phyloP scores from a whole-genome alignment of 805 yeast species.

The Nakazawaea sp. region DNA sequence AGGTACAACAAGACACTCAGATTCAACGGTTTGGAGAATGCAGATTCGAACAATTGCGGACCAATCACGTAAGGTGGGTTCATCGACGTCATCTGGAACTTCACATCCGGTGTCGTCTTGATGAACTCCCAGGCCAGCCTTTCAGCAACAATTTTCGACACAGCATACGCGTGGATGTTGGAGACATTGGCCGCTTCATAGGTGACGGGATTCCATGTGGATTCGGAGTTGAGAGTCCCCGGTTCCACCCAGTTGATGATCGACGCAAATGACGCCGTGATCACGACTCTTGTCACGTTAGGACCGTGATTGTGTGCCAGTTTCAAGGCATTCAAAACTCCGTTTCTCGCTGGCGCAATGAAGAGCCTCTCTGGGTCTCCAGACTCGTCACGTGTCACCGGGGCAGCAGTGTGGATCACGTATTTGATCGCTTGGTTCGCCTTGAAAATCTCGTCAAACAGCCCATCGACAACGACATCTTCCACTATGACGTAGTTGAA shows the following conservation, averaged over 20 bases:
- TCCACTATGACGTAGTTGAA: conserved; percentile 25
- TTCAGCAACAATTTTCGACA: conserved; percentile 52
- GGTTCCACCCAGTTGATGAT: conserved; percentile 11
- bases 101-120: conserved; percentile 27
- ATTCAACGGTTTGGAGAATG: conserved; percentile 26
- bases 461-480: conserved; percentile 28
- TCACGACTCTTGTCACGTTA: conserved; percentile 39
- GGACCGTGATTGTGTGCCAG: conserved; percentile 35
- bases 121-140: conserved; percentile 47
- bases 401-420: conserved; percentile 48
- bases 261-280: conserved; percentile 49
- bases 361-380: conserved; percentile 40
- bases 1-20: conserved; percentile 27
- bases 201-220: conserved; percentile 30
- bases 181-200: conserved; percentile 21
- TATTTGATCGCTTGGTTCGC: conserved; percentile 31
- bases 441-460: conserved; percentile 40
- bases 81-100: conserved; percentile 31
- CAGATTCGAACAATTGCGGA: conserved; percentile 40
- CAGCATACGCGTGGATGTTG: conserved; percentile 19
- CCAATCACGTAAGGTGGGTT: conserved; percentile 42
- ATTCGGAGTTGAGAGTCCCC: conserved; percentile 25
- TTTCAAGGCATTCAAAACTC: conserved; percentile 40
- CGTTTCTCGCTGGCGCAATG: conserved; percentile 48
- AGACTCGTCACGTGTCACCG: conserved; percentile 30